Evolutionary conservation across 2,329 filamentous ascomycete species (phyloP).

Genomic region (Fusarium sp.): DNA sequence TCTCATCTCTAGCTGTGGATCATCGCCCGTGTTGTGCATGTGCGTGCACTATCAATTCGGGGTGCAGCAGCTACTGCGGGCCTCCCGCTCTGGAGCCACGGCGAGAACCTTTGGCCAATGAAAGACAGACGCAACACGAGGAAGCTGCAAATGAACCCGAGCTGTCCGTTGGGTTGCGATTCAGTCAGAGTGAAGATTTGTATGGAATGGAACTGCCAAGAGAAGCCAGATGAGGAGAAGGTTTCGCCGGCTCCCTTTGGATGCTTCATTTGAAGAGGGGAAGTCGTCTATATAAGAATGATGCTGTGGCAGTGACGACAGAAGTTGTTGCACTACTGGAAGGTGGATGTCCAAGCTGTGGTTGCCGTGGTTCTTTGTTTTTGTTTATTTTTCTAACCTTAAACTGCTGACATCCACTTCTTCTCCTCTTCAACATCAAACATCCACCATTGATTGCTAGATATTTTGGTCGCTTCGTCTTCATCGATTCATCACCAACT

Average conservation of each 20-base stretch:
- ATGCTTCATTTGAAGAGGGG: not conserved
- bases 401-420: not conserved
- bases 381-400: conserved; percentile 31
- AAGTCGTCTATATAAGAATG: conserved; percentile 1
- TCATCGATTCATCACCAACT: conserved; percentile 24
- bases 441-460: conserved; percentile 32
- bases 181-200: not conserved
- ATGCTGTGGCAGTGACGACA: conserved; percentile 4
- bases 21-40: not conserved
- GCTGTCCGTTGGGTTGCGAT: not conserved
- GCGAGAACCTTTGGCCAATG: conserved; percentile 14
- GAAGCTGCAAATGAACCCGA: conserved; percentile 5
- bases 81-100: conserved; percentile 27
- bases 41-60: conserved; percentile 11
- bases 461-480: conserved; percentile 28
- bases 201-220: not conserved
- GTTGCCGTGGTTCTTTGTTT: conserved; percentile 36
- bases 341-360: conserved; percentile 5
- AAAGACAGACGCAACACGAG: not conserved
- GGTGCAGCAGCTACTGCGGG: conserved; percentile 31
- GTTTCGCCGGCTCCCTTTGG: not conserved
- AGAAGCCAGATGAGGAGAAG: not conserved
- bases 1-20: not conserved
- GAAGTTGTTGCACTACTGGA: not conserved
- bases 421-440: conserved; percentile 19